Conservation (phyloP, 371 early-diverging fungal genomes). For the Umbelopsis sp. region DNA sequence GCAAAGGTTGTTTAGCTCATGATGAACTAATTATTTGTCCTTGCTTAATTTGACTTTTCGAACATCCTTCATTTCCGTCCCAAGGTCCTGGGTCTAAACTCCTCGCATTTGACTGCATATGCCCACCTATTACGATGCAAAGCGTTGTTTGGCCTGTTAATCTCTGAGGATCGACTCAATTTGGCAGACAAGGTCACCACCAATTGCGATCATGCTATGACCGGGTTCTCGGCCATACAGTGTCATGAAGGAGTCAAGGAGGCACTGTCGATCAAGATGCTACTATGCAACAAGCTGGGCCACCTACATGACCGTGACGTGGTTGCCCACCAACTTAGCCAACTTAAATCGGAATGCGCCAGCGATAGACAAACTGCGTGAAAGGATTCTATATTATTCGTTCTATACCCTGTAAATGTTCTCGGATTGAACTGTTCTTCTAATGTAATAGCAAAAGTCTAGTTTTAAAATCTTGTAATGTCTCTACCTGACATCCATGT, state of each 20-base stretch:
- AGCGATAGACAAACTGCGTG: too few species aligned
- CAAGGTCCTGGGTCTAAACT: background rate
- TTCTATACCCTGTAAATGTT: too few species aligned
- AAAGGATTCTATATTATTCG: too few species aligned
- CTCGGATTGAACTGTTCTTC: background rate
- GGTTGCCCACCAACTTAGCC: background rate
- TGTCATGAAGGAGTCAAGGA: background rate
- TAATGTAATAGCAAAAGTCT: background rate
- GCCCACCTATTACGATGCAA: background rate
- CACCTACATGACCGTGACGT: background rate
- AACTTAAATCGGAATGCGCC: too few species aligned
- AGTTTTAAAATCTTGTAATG: constrained; percentile 32
- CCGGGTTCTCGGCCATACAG: background rate
- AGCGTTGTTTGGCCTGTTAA: background rate
- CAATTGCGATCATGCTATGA: background rate
- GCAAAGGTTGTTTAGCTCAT: too few species aligned
- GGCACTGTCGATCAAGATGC: constrained; percentile 9
- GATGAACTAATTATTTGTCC: too few species aligned
- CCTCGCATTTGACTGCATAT: background rate
- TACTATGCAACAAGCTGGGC: background rate
- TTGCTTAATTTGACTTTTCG: too few species aligned
- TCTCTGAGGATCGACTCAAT: background rate
- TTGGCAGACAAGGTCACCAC: background rate
- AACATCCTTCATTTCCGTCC: too few species aligned
- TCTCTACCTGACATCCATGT: constrained; percentile 68